Conservation (phyloP, 139 green algal genomes). For the Coelastrella sp. region DNA sequence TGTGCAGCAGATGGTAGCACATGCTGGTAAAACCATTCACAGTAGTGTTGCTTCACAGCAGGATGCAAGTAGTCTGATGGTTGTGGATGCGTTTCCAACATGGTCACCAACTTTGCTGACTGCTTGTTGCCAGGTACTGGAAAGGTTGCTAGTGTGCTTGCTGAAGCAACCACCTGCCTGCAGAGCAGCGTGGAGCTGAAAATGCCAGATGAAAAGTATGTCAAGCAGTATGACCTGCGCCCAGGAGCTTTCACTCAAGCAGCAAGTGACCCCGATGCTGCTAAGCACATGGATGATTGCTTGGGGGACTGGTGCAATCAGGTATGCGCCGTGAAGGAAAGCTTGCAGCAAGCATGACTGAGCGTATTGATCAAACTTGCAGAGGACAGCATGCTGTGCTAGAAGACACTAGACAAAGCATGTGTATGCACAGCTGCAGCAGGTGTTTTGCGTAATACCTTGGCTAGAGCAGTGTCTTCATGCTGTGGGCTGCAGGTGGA, state of each 20-base stretch:
- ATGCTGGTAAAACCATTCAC: not conserved
- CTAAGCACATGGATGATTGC: slow-evolving; percentile 63
- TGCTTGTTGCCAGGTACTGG: slow-evolving; percentile 40
- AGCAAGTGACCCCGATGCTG: slow-evolving; percentile 56
- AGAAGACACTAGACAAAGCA: too few relatives aligned
- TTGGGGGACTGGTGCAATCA: slow-evolving; percentile 79
- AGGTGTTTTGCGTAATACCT: too few relatives aligned
- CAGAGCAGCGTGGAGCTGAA: slow-evolving; percentile 77
- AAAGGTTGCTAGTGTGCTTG: slow-evolving; percentile 81
- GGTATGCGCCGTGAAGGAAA: slow-evolving; percentile 35
- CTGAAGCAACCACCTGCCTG: slow-evolving; percentile 75
- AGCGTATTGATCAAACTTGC: too few relatives aligned
- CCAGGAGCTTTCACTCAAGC: slow-evolving; percentile 67
- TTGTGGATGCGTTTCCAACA: too few relatives aligned
- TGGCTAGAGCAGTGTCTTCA: too few relatives aligned
- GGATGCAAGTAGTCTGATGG: too few relatives aligned
- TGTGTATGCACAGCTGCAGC: not conserved
- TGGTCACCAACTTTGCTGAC: too few relatives aligned
- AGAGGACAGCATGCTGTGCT: too few relatives aligned
- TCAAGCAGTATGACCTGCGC: slow-evolving; percentile 71
- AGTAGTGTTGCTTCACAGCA: too few relatives aligned
- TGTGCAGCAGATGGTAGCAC: not conserved
- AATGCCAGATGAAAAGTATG: slow-evolving; percentile 72
- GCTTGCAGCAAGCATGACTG: not conserved
- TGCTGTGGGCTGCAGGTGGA: too few relatives aligned